Base-by-base conservation (phyloP, 768 basidiomycete species). In the Leccinellum rugosiceps region DNA sequence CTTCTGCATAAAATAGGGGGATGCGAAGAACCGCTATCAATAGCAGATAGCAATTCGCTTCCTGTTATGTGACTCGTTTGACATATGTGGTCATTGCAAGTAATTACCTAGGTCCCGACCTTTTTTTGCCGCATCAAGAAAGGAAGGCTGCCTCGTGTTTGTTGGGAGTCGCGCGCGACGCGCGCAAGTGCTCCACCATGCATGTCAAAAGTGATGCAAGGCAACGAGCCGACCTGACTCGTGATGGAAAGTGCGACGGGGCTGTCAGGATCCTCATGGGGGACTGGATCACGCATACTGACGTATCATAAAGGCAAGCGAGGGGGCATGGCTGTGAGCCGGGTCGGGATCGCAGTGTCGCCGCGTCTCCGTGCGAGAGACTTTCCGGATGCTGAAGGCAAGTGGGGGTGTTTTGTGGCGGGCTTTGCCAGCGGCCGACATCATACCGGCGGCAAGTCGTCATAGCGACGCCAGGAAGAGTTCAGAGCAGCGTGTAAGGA, bases 91-190 rank as follows among this genome's bases (percentile, higher is more conserved):
- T 52, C 44, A 58, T 52, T n/a, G 34, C 1, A 47, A 46, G 43
- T 58, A 56, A 48, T 57, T 50, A 58, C 48, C n/a, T 15, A 59
- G 44, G 58, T 19, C 28, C 35, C 19, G 6, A 21, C 15, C 15
- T 41, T 15, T 32, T 23, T 55, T 58, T 25, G 11, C 34, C 30
- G 47, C 19, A 48, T 46, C 46, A 11, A 51, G 62, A 60, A 63
- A 60, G 62, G 45, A 61, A 60, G 63, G 63, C 51, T 15, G 63
- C 59, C 63, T 64, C 63, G 59, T 62, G 59, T 44, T 26, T 3
- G 32, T 19, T 41, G 38, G 46, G 44, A 30, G 45, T 59, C n/a
- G 50, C 50, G 23, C 28, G 43, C 50, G n/a, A 45, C 50, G 23
- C 28, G 43, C 50, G n/a, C 21, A 48, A 45, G 19, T 17, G 30